Conservation (phyloP, 805 yeast species). For the Ascoidea rubescens region DNA sequence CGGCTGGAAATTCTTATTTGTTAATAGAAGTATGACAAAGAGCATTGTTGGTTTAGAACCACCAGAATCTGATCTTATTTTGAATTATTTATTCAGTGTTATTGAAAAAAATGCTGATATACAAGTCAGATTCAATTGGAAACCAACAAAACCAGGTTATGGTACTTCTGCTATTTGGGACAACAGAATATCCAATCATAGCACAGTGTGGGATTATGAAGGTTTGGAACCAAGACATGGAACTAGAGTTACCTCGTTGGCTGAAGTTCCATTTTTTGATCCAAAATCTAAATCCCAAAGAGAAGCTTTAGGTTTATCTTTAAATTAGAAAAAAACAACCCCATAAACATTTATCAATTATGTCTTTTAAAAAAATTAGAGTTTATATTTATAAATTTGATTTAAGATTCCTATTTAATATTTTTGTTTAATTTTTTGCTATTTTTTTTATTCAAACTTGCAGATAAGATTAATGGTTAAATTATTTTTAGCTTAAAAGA, state of each 20-base stretch:
- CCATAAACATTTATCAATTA: too few relatives aligned
- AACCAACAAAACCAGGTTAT: conserved; percentile 24
- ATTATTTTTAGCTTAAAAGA: too few relatives aligned
- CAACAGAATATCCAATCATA: conserved; percentile 40
- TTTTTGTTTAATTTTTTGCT: too few relatives aligned
- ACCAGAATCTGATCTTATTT: conserved; percentile 33
- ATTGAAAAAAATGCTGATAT: conserved; percentile 38
- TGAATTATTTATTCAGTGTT: conserved; percentile 30
- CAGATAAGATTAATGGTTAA: too few relatives aligned
- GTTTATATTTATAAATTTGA: too few relatives aligned
- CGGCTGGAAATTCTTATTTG: conserved; percentile 44
- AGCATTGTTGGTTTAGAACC: conserved; percentile 39
- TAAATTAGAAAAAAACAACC: too few relatives aligned
- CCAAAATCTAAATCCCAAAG: conserved; percentile 36
- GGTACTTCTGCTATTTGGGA: conserved; percentile 50
- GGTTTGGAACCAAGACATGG: conserved; percentile 30
- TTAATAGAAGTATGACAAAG: conserved; percentile 35
- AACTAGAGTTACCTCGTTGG: conserved; percentile 38
- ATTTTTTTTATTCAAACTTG: too few relatives aligned
- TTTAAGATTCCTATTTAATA: too few relatives aligned
- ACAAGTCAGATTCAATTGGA: conserved; percentile 41
- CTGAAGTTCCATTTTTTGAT: conserved; percentile 39
- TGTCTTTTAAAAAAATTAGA: too few relatives aligned
- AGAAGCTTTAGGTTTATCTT: conserved; percentile 29
- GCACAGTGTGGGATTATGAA: conserved; percentile 37